These are phyloP conservation scores for Plasmodium vinckei DNA, from an alignment of 169 alveolate genomes.

Conservation along the genomic window DNA sequence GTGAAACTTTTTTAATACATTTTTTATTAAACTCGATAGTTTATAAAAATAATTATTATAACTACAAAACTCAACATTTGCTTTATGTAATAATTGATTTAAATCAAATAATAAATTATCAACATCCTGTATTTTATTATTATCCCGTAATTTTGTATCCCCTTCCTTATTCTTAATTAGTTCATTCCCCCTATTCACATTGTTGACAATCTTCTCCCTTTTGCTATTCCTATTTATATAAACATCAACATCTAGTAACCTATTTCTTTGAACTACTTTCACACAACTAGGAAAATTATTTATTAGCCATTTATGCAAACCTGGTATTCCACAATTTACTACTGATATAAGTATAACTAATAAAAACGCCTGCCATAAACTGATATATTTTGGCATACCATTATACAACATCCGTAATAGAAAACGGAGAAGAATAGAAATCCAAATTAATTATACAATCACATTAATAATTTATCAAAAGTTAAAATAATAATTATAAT, in stretches of 20 bases:
- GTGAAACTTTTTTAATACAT: conserved; percentile 56
- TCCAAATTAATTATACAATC: too few relatives aligned
- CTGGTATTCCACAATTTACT: conserved; percentile 77
- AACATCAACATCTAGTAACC: conserved; percentile 22
- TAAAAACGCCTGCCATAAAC: not conserved
- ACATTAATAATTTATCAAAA: too few relatives aligned
- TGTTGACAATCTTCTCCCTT: conserved; percentile 3
- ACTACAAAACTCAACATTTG: conserved; percentile 53
- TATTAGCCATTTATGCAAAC: conserved; percentile 80
- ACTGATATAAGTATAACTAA: not conserved
- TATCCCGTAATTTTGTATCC: not conserved
- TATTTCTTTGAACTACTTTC: conserved; percentile 33
- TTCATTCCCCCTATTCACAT: not conserved
- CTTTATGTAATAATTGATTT: conserved; percentile 82
- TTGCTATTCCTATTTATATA: not conserved
- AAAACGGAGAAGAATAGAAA: too few relatives aligned
- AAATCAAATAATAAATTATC: conserved; percentile 80
- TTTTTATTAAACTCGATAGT: conserved; percentile 61
- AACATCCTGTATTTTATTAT: conserved; percentile 5
- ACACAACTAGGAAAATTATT: conserved; percentile 78
- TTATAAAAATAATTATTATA: conserved; percentile 61
- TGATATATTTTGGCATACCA: conserved; percentile 6
- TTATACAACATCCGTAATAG: too few relatives aligned
- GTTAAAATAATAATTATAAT: too few relatives aligned
- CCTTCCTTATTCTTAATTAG: not conserved